phyloP scores from a whole-genome alignment of 2,329 filamentous ascomycete genomes.

The Colletotrichum melonis region DNA sequence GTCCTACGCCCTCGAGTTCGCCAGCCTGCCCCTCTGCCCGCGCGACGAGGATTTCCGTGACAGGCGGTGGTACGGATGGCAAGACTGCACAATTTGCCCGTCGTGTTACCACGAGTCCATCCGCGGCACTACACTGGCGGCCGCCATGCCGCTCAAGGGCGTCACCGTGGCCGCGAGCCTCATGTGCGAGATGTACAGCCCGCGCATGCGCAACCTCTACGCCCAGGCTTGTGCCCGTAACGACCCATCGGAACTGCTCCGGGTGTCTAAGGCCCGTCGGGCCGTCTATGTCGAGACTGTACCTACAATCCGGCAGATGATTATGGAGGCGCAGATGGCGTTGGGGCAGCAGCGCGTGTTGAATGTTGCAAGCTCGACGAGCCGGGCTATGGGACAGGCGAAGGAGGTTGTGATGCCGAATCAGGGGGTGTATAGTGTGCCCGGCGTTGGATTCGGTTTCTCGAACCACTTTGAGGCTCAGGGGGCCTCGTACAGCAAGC shows the following conservation, averaged over 20 bases:
- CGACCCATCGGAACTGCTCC: slow-evolving; percentile 40
- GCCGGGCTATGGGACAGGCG: slow-evolving; percentile 39
- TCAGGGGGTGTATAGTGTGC: background rate
- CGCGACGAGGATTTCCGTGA: slow-evolving; percentile 40
- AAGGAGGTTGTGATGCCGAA: slow-evolving; percentile 29
- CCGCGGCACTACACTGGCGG: slow-evolving; percentile 41
- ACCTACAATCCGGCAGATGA: slow-evolving; percentile 41
- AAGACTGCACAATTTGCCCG: slow-evolving; percentile 47
- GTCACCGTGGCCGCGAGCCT: slow-evolving; percentile 32
- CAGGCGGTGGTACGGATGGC: slow-evolving; percentile 50
- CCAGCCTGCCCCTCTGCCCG: slow-evolving; percentile 42
- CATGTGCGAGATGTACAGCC: slow-evolving; percentile 52
- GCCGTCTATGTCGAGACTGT: slow-evolving; percentile 48
- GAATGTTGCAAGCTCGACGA: slow-evolving; percentile 41
- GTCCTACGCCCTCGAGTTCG: slow-evolving; percentile 44
- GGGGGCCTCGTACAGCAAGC: slow-evolving; percentile 45
- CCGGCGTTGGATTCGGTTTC: slow-evolving; percentile 43
- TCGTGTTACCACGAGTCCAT: slow-evolving; percentile 50
- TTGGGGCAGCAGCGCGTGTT: slow-evolving; percentile 41
- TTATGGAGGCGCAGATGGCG: slow-evolving; percentile 40
- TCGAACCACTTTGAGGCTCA: slow-evolving; percentile 44
- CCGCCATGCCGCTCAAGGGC: slow-evolving; percentile 43
- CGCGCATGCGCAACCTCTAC: slow-evolving; percentile 49
- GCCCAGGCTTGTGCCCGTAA: slow-evolving; percentile 42
- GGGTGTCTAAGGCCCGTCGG: slow-evolving; percentile 41